Conservation (phyloP, 495 filamentous ascomycete species). For the Antarctomyces pellizariae region DNA sequence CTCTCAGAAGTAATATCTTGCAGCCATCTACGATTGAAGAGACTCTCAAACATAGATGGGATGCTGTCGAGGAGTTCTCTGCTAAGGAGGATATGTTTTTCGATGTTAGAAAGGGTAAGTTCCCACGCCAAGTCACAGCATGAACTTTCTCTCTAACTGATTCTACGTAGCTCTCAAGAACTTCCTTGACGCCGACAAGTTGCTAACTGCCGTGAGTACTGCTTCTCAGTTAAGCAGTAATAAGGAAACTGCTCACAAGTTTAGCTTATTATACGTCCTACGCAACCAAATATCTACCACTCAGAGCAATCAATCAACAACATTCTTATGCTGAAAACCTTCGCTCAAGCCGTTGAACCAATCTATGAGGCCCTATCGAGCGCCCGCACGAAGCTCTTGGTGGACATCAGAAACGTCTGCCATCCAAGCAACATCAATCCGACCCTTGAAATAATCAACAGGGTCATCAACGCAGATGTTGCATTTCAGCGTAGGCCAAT, state of each 20-base stretch:
- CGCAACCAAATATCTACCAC: constrained; percentile 36
- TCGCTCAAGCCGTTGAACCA: constrained; percentile 38
- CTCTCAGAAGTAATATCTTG: constrained; percentile 61
- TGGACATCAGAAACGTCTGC: constrained; percentile 44
- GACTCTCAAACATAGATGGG: constrained; percentile 39
- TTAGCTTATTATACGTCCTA: constrained; percentile 28
- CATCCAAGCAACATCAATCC: constrained; percentile 30
- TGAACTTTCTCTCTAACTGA: constrained; percentile 6
- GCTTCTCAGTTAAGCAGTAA: constrained; percentile 3
- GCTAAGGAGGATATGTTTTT: constrained; percentile 75
- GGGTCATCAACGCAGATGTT: constrained; percentile 60
- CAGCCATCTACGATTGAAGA: constrained; percentile 64
- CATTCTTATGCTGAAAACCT: constrained; percentile 70
- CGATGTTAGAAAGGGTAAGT: constrained; percentile 38
- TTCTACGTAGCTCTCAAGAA: constrained; percentile 34
- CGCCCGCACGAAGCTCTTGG: constrained; percentile 39
- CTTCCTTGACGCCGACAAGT: constrained; percentile 47
- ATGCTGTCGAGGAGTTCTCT: constrained; percentile 66
- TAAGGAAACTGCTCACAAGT: constrained; percentile 4
- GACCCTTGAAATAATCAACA: constrained; percentile 38
- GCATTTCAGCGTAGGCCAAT: constrained; percentile 57
- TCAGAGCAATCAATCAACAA: constrained; percentile 67
- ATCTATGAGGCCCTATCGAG: constrained; percentile 44
- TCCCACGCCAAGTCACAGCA: constrained; percentile 1
- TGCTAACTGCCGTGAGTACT: constrained; percentile 31